Evolutionary conservation across 331 rosid genomes (phyloP), one percentile per base, ranked within the genome.

Genomic region (Dryas integrifolia): DNA sequence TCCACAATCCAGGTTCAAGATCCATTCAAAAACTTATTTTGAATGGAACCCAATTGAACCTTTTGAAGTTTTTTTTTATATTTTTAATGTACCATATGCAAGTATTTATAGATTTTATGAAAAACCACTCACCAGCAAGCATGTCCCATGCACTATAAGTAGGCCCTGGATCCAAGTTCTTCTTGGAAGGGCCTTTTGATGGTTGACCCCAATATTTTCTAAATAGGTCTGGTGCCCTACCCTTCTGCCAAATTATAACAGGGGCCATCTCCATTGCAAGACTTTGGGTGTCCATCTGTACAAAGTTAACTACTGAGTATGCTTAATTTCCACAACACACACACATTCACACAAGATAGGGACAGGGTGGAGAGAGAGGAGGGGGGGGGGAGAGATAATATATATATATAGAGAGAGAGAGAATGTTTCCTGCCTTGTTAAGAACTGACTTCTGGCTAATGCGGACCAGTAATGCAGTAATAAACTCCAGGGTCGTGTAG

Each of bases 261-360:
- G 97, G 98, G 72, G 96, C 86, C 88, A 95, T 86, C 83, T 95
- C 99, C 96, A 86, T 84, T 51, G 99, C 96, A 66, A 95, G 96
- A 81, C 85, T 82, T 61, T 81, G 89, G 61, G 87, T 69, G 77
- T 90, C 95, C 99, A 95, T 92, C 99, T 95, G 88, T 69, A 69
- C n/a, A 61, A 52, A 72, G 73, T 59, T 47, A 75, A 79, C 63
- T 16, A 61, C 48, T 71, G 67, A 83, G 79, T 61, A 80, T 26
- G 48, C 73, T 63, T 48, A 65, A 1, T 30, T 30, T 30, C 35
- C 3, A 30, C 35, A 30, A 64, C 69, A 64, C 18, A 10, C 30
- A 41, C 24, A 18, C 35, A 30, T 30, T 30, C 3, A 30, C 35
- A 30, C 35, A 30, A 48, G 7, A 66, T 57, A 49, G 35, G 6